Conservation (phyloP, 257 asterid species). For the Rauvolfia tetraphylla region DNA sequence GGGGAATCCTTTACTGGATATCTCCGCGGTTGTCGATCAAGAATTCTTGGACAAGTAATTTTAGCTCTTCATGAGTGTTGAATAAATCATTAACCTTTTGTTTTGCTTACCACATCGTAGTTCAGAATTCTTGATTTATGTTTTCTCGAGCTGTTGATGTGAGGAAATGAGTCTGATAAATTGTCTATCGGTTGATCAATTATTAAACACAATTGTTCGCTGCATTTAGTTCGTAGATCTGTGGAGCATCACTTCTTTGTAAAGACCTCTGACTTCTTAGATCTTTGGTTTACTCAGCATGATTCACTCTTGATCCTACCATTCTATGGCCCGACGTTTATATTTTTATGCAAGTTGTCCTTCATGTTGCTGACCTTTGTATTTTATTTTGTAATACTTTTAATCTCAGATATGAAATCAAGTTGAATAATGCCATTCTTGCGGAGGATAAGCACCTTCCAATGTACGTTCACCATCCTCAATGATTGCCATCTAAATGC, state of each 20-base stretch:
- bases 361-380: too few relatives aligned
- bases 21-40: conserved; percentile 83
- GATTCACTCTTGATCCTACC: neutral
- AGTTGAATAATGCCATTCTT: conserved; percentile 81
- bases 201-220: too few relatives aligned
- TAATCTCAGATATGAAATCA: conserved; percentile 53
- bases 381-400: neutral
- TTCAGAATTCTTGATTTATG: neutral
- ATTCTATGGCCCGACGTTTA: neutral
- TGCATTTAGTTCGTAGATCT: conserved; percentile 3
- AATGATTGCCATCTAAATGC: too few relatives aligned
- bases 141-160: neutral
- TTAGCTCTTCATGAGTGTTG: neutral
- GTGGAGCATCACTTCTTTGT: neutral
- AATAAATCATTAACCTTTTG: neutral
- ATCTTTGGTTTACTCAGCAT: neutral
- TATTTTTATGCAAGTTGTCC: too few relatives aligned
- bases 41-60: conserved; percentile 75
- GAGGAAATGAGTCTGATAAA: neutral
- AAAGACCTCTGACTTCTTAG: too few relatives aligned
- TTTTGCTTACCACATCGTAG: neutral
- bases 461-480: conserved; percentile 46
- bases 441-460: conserved; percentile 96
- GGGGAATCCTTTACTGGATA: conserved; percentile 90
- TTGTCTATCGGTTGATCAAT: neutral